These are phyloP conservation scores for Ambrosiella cleistominuta DNA, from an alignment of 2,329 filamentous ascomycete species.

Conservation along the genomic window DNA sequence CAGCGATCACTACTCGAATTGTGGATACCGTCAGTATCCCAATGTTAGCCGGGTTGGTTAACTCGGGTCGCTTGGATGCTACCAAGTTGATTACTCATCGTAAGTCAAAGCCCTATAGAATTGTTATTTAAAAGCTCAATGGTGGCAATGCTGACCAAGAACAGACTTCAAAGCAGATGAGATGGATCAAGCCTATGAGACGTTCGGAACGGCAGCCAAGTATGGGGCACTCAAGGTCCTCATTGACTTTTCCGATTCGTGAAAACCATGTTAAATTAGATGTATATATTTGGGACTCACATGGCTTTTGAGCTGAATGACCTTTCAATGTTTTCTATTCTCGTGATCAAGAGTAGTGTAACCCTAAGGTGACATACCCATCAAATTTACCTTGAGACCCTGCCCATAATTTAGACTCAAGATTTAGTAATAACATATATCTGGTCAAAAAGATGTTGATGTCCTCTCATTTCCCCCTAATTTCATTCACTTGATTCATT, in stretches of 20 bases:
- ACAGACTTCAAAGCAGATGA: conserved; percentile 25
- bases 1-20: conserved; percentile 29
- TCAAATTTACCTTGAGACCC: too few relatives aligned
- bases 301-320: too few relatives aligned
- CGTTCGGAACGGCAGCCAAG: conserved; percentile 25
- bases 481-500: too few relatives aligned
- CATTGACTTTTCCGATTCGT: conserved; percentile 18
- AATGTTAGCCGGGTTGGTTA: conserved; percentile 29
- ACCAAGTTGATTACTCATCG: conserved; percentile 28
- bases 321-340: too few relatives aligned
- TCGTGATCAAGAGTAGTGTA: too few relatives aligned
- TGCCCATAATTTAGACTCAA: too few relatives aligned
- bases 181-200: conserved; percentile 27
- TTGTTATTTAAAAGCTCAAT: neutral
- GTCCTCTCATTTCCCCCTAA: too few relatives aligned
- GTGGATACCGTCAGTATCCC: conserved; percentile 31
- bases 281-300: too few relatives aligned
- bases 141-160: too few relatives aligned
- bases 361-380: too few relatives aligned
- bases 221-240: conserved; percentile 28
- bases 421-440: too few relatives aligned
- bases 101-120: conserved; percentile 16
- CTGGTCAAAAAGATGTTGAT: too few relatives aligned
- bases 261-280: neutral
- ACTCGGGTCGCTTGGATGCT: conserved; percentile 25